Base-by-base conservation (phyloP, 495 filamentous ascomycete genomes). In the Hyphodiscus hymeniophilus region DNA sequence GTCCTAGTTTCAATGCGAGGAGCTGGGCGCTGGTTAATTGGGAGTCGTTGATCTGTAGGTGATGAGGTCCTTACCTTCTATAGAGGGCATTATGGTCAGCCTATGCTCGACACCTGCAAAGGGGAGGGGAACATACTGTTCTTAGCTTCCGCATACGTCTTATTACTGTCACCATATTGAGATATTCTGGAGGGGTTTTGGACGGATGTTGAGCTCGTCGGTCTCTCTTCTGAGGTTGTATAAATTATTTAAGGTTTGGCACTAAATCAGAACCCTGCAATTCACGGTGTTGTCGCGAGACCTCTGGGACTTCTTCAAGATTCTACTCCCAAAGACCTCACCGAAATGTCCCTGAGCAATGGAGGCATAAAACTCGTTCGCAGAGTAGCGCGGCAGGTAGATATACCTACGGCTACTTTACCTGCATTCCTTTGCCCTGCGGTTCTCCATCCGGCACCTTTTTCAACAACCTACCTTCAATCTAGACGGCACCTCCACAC, bases 71-170 rank as follows among this genome's bases (percentile, higher is more conserved):
- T 40, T 31, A 61, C 59, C 59, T 59, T 59, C 59, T 61, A 22
- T 4, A 44, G 21, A 39, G 20, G 7, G 15, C 41, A 15, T 24
- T 28, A 10, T 4, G 26, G 16, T 53, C 48, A 47, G 33, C 30
- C 45, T 12, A 1, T 30, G 45, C 40, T 16, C 24, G n/a, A 21
- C 43, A 41, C 43, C 35, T 24, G 6, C 38, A 24, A 28, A 40
- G 45, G 16, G 33, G 22, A 43, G 20, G 41, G 42, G n/a, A 50
- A 26, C 84, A 70, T 75, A 94, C 88, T 62, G 75, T 69, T 67
- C 76, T 79, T 65, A 95, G 69, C 69, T 80, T 83, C 61, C 81
- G 73, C 79, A 89, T 85, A 43, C 90, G 87, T 64, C 76, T 78
- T 62, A 81, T 68, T 56, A 91, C 63, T 63, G 80, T 82, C 56